phyloP scores from a whole-genome alignment of 2,329 filamentous ascomycete species.

The Epichloe sylvatica region DNA sequence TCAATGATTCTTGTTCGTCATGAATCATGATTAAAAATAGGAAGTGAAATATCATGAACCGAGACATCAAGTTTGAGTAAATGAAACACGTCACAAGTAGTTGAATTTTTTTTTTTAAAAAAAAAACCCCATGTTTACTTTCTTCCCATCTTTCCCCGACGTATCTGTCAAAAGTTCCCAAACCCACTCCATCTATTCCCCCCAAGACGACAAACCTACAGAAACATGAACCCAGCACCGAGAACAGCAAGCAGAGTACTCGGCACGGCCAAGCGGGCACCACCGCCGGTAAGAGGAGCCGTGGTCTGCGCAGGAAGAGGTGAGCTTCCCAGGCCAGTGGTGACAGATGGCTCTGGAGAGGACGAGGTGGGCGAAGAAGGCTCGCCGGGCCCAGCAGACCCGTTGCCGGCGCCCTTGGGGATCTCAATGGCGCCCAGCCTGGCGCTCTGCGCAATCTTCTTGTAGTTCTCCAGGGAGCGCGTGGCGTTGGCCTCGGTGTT shows the following conservation, averaged over 20 bases:
- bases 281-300: slow-evolving; percentile 10
- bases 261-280: slow-evolving; percentile 24
- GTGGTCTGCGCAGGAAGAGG: slow-evolving; percentile 4
- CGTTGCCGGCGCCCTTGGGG: slow-evolving; percentile 6
- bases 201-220: slow-evolving; percentile 10
- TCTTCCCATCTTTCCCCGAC: too few species aligned
- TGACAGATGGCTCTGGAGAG: not conserved
- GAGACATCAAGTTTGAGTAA: too few species aligned
- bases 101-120: too few species aligned
- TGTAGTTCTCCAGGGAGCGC: slow-evolving; percentile 38
- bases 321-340: not conserved
- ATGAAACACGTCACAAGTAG: too few species aligned
- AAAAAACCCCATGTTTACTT: too few species aligned
- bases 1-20: not conserved
- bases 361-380: not conserved
- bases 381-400: not conserved
- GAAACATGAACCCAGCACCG: slow-evolving; percentile 30
- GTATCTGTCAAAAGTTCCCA: too few species aligned
- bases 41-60: too few species aligned
- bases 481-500: slow-evolving; percentile 39
- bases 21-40: too few species aligned
- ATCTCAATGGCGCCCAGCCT: slow-evolving; percentile 13
- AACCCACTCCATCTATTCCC: not conserved
- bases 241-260: slow-evolving; percentile 29
- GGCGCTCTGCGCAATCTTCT: slow-evolving; percentile 20